A percentile compares a stretch with the other conserved stretches of the same genome.
Evolutionary conservation across 2,329 filamentous ascomycete genomes (phyloP).

Genomic region (Colletotrichum musicola): DNA sequence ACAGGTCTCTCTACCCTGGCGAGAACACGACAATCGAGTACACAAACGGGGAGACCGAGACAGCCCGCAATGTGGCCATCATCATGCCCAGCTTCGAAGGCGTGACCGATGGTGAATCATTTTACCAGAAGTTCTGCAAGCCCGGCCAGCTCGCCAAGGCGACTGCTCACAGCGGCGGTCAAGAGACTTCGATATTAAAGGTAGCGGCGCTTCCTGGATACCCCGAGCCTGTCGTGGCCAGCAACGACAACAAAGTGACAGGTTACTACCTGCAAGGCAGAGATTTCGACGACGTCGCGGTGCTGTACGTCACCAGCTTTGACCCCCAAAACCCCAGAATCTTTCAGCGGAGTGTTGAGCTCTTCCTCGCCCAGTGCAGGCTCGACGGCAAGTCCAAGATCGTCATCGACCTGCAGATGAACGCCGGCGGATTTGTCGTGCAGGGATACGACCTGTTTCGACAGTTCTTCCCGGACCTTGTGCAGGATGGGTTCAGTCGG

Average conservation of each 20-base stretch:
- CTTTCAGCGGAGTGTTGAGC: conserved; percentile 47
- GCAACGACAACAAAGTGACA: conserved; percentile 42
- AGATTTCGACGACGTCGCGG: conserved; percentile 50
- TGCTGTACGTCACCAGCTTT: conserved; percentile 46
- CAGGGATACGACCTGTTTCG: conserved; percentile 70
- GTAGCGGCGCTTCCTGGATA: conserved; percentile 36
- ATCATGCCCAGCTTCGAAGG: conserved; percentile 46
- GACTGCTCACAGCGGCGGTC: neutral
- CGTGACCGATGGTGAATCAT: conserved; percentile 48
- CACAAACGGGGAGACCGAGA: conserved; percentile 49
- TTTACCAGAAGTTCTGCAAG: conserved; percentile 50
- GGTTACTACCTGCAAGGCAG: conserved; percentile 51
- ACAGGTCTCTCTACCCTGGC: conserved; percentile 44
- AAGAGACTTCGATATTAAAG: neutral
- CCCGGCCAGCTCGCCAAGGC: neutral
- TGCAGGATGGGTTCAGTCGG: conserved; percentile 50
- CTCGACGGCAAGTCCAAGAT: conserved; percentile 69
- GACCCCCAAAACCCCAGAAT: conserved; percentile 43
- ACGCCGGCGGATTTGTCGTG: conserved; percentile 69
- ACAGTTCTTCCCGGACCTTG: conserved; percentile 61
- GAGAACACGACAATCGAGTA: conserved; percentile 51
- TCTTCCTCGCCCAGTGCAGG: conserved; percentile 46
- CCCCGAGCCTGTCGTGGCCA: conserved; percentile 46
- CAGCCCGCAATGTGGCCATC: conserved; percentile 46
- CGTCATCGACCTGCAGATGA: conserved; percentile 68